These are phyloP conservation scores for Panicum hallii DNA, from an alignment of 202 grass and related monocot species.

Conservation along the genomic window DNA sequence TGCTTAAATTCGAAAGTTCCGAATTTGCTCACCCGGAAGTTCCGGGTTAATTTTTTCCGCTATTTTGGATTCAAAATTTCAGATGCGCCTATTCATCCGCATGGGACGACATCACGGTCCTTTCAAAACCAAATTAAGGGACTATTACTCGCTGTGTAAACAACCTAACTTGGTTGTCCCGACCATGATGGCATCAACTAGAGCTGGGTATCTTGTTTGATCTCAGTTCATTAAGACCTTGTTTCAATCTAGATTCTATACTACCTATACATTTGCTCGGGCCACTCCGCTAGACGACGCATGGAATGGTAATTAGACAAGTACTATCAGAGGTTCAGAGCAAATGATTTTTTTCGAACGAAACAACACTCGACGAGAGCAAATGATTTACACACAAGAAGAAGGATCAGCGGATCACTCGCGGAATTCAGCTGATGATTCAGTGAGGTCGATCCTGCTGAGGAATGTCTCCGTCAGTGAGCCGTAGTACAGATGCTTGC, in stretches of 20 bases:
- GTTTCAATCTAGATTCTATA: neutral
- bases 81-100: too few species aligned
- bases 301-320: neutral
- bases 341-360: neutral
- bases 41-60: too few species aligned
- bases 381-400: neutral
- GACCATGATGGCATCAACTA: too few species aligned
- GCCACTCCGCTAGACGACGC: neutral
- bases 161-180: too few species aligned
- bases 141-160: too few species aligned
- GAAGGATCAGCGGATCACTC: neutral
- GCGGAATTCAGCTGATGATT: conserved; percentile 15
- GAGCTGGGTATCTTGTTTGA: too few species aligned
- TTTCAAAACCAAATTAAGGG: too few species aligned
- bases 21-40: too few species aligned
- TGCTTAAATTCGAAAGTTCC: too few species aligned
- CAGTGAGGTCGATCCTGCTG: conserved; percentile 61
- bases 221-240: too few species aligned
- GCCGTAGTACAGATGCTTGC: conserved; percentile 67
- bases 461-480: conserved; percentile 58
- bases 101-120: too few species aligned
- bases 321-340: neutral
- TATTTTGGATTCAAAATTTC: too few species aligned
- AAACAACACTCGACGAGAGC: neutral
- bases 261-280: neutral